Base-by-base conservation (phyloP, 257 asterid genomes). In the Ocimum tenuiflorum region DNA sequence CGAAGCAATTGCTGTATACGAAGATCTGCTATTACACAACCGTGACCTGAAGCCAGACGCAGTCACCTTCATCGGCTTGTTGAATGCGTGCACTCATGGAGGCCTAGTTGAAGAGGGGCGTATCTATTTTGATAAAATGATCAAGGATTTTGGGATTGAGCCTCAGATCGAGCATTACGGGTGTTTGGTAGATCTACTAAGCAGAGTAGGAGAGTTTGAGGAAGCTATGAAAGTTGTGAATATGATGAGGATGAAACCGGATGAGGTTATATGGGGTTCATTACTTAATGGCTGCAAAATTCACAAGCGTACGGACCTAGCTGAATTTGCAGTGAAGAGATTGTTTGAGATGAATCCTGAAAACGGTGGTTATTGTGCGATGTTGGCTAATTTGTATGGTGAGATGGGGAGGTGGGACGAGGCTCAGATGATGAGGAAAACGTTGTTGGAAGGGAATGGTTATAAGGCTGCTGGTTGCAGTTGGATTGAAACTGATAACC, bases 111-210 rank as follows among this genome's bases (percentile, higher is more conserved):
- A 46, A 15, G 78, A 83, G 71, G 95, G 96, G 33, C 83, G 78
- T 38, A 35, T 7, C 27, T 90, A 77, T 76, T 88, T 65, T 58
- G 73, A 83, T 6, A 73, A 22, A 77, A 91, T 88, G 96, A 69
- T 76, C 39, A 59, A 20, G 23, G 77, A 80, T 39, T 86, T 75
- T 22, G 73, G 67, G 56, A 81, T 88, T 24, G 86, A 79, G 79
- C 95, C 95, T 15, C 74, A 60, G 60, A 86, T 91, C 14, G 86
- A 89, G 71, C 95, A 91, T 65, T 83, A 83, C 41, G 95, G 97
- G 31, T 86, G 97, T 58, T 79, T 88, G 77, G 67, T 86, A 18
- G 95, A 88, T 76, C 91, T 91, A 10, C 86, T 86, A 8, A 85
- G 86, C 12, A 81, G 95, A 63, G 78, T 88, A 6, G 95, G 97